Conservation (phyloP, 768 basidiomycete species). For the Leucogyrophana mollusca region DNA sequence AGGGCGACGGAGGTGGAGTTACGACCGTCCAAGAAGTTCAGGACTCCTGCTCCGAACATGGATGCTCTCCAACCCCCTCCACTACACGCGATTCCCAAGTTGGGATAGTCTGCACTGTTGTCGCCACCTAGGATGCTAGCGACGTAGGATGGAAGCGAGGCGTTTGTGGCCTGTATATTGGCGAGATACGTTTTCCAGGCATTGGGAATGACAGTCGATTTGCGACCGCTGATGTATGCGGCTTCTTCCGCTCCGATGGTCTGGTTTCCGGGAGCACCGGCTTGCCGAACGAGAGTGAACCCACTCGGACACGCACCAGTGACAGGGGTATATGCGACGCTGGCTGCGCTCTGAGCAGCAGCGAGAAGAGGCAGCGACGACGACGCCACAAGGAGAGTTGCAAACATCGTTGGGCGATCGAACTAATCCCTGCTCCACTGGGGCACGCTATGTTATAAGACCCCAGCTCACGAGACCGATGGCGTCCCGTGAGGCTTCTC, state of each 20-base stretch:
- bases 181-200: conserved; percentile 35
- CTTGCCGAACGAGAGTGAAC: conserved; percentile 5
- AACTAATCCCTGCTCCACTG: too few relatives aligned
- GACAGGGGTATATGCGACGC: conserved; percentile 7
- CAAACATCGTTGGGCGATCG: conserved; percentile 3
- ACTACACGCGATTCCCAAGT: conserved; percentile 31
- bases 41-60: conserved; percentile 33
- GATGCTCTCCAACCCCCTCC: conserved; percentile 43
- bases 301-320: conserved; percentile 3
- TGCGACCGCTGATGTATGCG: conserved; percentile 28
- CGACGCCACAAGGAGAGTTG: conserved; percentile 4
- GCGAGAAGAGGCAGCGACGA: conserved; percentile 2
- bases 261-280: conserved; percentile 16
- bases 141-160: conserved; percentile 27
- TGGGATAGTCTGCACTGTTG: conserved; percentile 13
- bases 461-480: too few relatives aligned
- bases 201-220: conserved; percentile 25
- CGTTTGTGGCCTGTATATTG: conserved; percentile 23
- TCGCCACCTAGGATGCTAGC: conserved; percentile 20
- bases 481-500: too few relatives aligned
- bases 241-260: conserved; percentile 28
- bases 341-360: conserved; percentile 3
- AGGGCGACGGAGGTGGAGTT: conserved; percentile 25
- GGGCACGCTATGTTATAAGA: too few relatives aligned
- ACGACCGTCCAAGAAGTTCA: conserved; percentile 28